Evolutionary conservation across 805 yeast genomes (phyloP).

Genomic region (Saccharomycopsis microspora): DNA sequence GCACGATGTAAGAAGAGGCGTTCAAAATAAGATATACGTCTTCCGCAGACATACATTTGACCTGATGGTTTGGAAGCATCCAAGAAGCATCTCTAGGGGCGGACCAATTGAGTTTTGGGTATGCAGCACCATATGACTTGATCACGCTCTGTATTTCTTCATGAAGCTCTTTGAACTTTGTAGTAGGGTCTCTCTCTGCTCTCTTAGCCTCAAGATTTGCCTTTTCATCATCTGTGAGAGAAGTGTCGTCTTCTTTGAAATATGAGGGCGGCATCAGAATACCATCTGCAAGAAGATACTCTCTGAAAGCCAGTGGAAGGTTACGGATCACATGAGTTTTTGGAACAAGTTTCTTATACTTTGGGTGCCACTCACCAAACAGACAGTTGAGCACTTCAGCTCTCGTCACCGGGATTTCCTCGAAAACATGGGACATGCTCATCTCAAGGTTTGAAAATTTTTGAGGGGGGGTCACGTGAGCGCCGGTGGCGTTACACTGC

Average conservation of each 20-base stretch:
- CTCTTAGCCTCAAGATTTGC: constrained; percentile 14
- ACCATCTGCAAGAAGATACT: constrained; percentile 57
- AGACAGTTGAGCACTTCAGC: constrained; percentile 39
- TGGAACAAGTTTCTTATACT: constrained; percentile 38
- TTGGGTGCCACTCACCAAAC: constrained; percentile 49
- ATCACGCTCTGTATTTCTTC: constrained; percentile 35
- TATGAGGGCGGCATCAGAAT: constrained; percentile 46
- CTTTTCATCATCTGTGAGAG: constrained; percentile 46
- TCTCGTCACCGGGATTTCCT: constrained; percentile 21
- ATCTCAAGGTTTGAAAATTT: background rate
- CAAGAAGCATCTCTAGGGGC: constrained; percentile 92
- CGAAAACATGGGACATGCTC: constrained; percentile 12
- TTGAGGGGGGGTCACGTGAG: too few species aligned
- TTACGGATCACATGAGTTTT: constrained; percentile 42
- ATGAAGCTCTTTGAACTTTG: constrained; percentile 51
- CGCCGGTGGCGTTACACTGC: too few species aligned
- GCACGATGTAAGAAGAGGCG: constrained; percentile 78
- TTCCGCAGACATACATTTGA: constrained; percentile 56
- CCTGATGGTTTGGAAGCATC: constrained; percentile 72
- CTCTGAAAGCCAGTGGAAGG: constrained; percentile 44
- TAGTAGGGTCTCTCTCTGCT: constrained; percentile 30
- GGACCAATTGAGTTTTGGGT: constrained; percentile 95
- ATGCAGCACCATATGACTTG: constrained; percentile 42
- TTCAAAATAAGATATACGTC: constrained; percentile 77
- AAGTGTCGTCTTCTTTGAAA: constrained; percentile 47